Conservation (phyloP, 2,329 filamentous ascomycete genomes). For the Diaporthe destruens region DNA sequence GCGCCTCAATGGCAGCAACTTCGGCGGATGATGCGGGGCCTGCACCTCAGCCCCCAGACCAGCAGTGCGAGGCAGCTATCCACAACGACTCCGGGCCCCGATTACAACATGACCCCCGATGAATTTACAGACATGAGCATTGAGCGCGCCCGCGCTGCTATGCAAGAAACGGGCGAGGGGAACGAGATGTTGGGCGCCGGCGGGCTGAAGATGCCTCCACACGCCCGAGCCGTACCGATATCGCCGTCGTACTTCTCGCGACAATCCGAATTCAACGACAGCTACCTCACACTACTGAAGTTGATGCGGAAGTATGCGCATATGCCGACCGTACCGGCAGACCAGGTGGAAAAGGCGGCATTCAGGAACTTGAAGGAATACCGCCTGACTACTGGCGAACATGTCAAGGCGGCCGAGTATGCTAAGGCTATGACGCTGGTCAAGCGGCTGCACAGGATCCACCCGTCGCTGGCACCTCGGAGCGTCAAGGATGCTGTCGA, state of each 20-base stretch:
- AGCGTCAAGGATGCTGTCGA: constrained; percentile 75
- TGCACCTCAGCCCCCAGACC: constrained; percentile 37
- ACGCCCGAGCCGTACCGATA: constrained; percentile 82
- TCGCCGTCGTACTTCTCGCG: constrained; percentile 97
- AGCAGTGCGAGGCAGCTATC: constrained; percentile 37
- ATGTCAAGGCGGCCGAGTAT: constrained; percentile 82
- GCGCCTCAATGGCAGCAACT: constrained; percentile 43
- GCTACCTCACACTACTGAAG: constrained; percentile 78
- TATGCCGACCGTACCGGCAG: constrained; percentile 76
- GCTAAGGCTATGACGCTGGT: constrained; percentile 80
- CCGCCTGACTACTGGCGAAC: constrained; percentile 77
- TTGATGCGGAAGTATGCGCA: constrained; percentile 79
- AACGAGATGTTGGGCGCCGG: constrained; percentile 49
- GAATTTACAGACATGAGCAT: constrained; percentile 29
- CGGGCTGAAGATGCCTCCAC: constrained; percentile 47
- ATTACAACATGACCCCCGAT: constrained; percentile 10
- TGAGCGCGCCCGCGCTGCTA: background rate
- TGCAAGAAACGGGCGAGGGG: constrained; percentile 37
- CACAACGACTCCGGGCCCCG: constrained; percentile 28
- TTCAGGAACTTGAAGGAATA: constrained; percentile 88
- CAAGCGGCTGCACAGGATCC: constrained; percentile 86
- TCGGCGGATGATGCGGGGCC: constrained; percentile 37
- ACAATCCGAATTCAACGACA: constrained; percentile 87
- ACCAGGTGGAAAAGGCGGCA: constrained; percentile 77
- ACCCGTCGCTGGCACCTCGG: constrained; percentile 79